Conservation (phyloP, 2,329 filamentous ascomycete species). For the Colletotrichum sp. region DNA sequence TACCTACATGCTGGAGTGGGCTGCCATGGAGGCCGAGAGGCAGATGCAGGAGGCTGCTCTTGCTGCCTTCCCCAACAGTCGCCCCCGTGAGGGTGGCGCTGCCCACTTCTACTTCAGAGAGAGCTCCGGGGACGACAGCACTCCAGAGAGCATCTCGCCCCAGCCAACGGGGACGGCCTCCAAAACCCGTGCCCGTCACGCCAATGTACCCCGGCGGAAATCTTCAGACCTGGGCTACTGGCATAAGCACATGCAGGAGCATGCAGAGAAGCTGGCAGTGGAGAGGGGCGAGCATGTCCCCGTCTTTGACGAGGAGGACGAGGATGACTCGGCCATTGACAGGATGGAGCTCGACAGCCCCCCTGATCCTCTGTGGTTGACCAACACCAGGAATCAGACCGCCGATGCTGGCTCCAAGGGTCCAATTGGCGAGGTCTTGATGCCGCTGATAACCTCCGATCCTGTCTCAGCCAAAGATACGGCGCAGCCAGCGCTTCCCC, state of each 20-base stretch:
- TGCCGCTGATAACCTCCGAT: slow-evolving; percentile 15
- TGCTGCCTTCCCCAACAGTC: slow-evolving; percentile 77
- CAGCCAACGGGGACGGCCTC: slow-evolving; percentile 27
- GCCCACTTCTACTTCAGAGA: slow-evolving; percentile 73
- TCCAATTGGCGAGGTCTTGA: slow-evolving; percentile 20
- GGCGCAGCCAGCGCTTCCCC: not conserved
- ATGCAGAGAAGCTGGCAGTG: slow-evolving; percentile 68
- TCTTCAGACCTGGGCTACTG: slow-evolving; percentile 74
- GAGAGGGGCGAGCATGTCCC: slow-evolving; percentile 34
- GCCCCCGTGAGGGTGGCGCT: slow-evolving; percentile 70
- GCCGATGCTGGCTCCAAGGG: not conserved
- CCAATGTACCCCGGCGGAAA: slow-evolving; percentile 52
- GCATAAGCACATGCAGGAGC: slow-evolving; percentile 79
- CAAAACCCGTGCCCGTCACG: slow-evolving; percentile 18
- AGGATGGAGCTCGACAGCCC: slow-evolving; percentile 43
- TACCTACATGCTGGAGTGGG: slow-evolving; percentile 78
- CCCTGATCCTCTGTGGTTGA: slow-evolving; percentile 47
- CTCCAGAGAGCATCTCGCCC: slow-evolving; percentile 40
- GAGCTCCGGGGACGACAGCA: slow-evolving; percentile 62
- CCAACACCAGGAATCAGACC: slow-evolving; percentile 32
- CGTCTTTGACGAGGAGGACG: slow-evolving; percentile 26
- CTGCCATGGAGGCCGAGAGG: slow-evolving; percentile 79
- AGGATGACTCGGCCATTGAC: slow-evolving; percentile 46
- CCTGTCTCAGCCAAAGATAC: not conserved
- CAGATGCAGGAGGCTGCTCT: slow-evolving; percentile 79